Conservation (phyloP, 202 grass and related monocot genomes). For the Eragrostis tef region DNA sequence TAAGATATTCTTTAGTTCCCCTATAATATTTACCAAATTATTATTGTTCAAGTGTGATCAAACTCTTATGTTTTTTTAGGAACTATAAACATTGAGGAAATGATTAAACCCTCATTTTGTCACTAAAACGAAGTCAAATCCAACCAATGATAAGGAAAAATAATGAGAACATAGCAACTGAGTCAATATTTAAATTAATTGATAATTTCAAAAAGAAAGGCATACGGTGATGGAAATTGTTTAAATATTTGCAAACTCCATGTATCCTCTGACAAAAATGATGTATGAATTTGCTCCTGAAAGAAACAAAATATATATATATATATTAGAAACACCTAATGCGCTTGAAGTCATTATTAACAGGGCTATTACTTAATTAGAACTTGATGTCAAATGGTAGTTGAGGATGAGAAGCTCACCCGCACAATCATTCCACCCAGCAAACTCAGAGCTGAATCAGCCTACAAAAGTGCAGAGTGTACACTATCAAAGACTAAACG, state of each 20-base stretch:
- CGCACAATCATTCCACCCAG: constrained; percentile 72
- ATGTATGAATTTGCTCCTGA: constrained; percentile 79
- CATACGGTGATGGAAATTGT: constrained; percentile 69
- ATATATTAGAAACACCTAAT: constrained; percentile 34
- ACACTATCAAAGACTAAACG: constrained; percentile 45
- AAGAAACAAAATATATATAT: constrained; percentile 42
- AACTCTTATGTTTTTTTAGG: too few species aligned
- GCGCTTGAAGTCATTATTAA: constrained; percentile 31
- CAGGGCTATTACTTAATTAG: not conserved
- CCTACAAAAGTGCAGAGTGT: constrained; percentile 57
- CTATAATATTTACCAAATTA: not conserved
- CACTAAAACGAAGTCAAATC: constrained; percentile 4
- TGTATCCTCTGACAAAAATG: constrained; percentile 77
- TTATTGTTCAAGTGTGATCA: not conserved
- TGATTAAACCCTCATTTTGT: not conserved
- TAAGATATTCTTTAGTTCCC: too few species aligned
- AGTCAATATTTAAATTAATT: constrained; percentile 22
- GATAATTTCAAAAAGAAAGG: constrained; percentile 37
- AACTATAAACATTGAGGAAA: too few species aligned
- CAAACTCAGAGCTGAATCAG: constrained; percentile 66
- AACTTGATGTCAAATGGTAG: constrained; percentile 17
- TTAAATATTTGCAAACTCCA: constrained; percentile 96
- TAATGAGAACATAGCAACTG: constrained; percentile 5
- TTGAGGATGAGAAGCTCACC: constrained; percentile 51
- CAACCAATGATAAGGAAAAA: constrained; percentile 34